Base-by-base conservation (phyloP, 2,329 filamentous ascomycete genomes). In the Pseudocercospora vitis region DNA sequence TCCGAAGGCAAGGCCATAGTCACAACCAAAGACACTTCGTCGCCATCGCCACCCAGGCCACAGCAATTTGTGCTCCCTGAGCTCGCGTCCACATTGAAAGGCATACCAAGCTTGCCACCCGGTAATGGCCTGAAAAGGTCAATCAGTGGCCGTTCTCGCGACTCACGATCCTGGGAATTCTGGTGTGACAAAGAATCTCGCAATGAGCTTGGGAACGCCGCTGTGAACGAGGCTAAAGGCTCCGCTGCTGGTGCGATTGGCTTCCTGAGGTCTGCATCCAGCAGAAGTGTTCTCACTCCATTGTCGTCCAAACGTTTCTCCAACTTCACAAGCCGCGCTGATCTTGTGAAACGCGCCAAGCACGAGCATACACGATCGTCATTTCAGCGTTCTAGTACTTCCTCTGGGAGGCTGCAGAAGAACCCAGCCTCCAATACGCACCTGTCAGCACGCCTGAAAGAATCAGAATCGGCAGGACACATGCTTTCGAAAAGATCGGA, bases 1-100 rank as follows among this genome's bases (percentile, higher is more conserved):
- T 80, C 91, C 26, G 90, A 96, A 66, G 92, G 92, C 61, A 92
- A 91, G 67, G 92, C 92, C n/a, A 87, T 92, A 65, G 79, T 96
- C 48, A 83, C 91, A 18, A 83, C 81, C 12, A 78, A 86, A 50
- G 80, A 86, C 57, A 83, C 86, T 58, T 78, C 80, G 24, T 87
- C 86, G 2, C 87, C 88, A 2, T 89, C 87, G 1, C 86, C 84
- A 48, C 82, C 78, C 55, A 77, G 79, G 16, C 55, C 64, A 23
- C 42, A 60, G 40, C 60, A 65, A 52, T 37, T 37, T 16, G 19
- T 48, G 6, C 29, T 55, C 21, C 61, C 79, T 74, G 55, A 78
- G 70, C 56, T 78, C 64, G 74, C 68, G 60, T 77, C 70, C 11
- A 72, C 37, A 19, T 24, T 42, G n/a, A 39, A 21, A 11, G n/a